Conservation (phyloP, 2,329 filamentous ascomycete species). For the Atkinsonella texensis region DNA sequence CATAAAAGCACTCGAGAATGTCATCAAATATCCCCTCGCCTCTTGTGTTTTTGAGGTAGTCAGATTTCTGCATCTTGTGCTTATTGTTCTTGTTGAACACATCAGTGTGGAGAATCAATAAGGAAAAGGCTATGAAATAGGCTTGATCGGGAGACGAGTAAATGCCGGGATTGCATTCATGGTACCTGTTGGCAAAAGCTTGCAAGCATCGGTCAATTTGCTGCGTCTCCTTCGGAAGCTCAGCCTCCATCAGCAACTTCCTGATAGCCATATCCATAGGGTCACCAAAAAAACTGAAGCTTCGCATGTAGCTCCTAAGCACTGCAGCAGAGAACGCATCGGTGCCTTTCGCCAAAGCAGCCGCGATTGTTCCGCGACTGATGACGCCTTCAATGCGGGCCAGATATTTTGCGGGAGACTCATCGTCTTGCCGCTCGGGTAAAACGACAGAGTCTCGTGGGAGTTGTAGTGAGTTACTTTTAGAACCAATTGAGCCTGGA, state of each 20-base stretch:
- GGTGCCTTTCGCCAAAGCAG: slow-evolving; percentile 71
- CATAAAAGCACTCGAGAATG: slow-evolving; percentile 90
- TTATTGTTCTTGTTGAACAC: slow-evolving; percentile 99
- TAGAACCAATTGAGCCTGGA: slow-evolving; percentile 59
- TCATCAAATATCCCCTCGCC: slow-evolving; percentile 91
- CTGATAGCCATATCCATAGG: slow-evolving; percentile 97
- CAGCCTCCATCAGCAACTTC: slow-evolving; percentile 91
- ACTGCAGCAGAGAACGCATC: slow-evolving; percentile 77
- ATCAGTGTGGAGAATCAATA: slow-evolving; percentile 92
- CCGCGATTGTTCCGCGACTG: slow-evolving; percentile 71
- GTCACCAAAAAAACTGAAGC: slow-evolving; percentile 90
- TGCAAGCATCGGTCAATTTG: slow-evolving; percentile 93
- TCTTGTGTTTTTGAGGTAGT: slow-evolving; percentile 90
- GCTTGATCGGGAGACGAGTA: slow-evolving; percentile 85
- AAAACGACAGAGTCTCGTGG: slow-evolving; percentile 58
- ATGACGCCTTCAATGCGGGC: slow-evolving; percentile 70
- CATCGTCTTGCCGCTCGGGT: slow-evolving; percentile 72
- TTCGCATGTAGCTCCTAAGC: slow-evolving; percentile 86
- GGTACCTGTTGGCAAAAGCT: slow-evolving; percentile 90
- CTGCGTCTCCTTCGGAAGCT: slow-evolving; percentile 92
- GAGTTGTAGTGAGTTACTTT: slow-evolving; percentile 72
- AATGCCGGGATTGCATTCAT: slow-evolving; percentile 96
- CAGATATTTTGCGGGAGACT: slow-evolving; percentile 83
- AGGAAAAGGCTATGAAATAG: slow-evolving; percentile 96
- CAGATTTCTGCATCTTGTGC: slow-evolving; percentile 92